Evolutionary conservation across 1,139 yeast genomes (phyloP).

Genomic region (Ashbya aceris): DNA sequence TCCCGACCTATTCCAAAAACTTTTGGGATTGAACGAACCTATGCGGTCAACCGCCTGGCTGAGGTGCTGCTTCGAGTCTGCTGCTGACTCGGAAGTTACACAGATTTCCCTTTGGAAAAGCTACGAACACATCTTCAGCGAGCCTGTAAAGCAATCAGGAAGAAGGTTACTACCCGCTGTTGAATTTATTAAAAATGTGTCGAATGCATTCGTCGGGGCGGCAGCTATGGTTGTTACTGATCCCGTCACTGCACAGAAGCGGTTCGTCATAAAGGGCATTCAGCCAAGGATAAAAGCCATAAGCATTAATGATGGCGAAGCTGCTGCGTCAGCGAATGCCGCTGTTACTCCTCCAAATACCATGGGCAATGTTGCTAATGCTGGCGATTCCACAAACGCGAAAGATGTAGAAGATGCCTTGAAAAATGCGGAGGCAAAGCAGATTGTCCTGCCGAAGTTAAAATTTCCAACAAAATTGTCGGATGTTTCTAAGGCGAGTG

Average conservation of each 20-base stretch:
- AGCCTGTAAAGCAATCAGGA: constrained; percentile 35
- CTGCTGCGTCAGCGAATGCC: constrained; percentile 11
- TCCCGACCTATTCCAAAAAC: constrained; percentile 48
- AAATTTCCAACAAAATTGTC: constrained; percentile 24
- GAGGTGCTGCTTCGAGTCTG: constrained; percentile 81
- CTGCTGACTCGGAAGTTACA: constrained; percentile 72
- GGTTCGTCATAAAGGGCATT: constrained; percentile 87
- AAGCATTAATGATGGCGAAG: constrained; percentile 29
- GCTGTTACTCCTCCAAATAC: constrained; percentile 7
- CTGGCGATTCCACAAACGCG: constrained; percentile 4
- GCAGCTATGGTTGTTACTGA: constrained; percentile 83
- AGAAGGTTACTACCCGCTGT: constrained; percentile 83
- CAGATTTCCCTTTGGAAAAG: constrained; percentile 95
- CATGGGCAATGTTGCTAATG: not conserved
- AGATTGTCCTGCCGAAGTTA: constrained; percentile 21
- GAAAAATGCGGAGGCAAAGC: constrained; percentile 19
- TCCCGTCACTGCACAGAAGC: constrained; percentile 51
- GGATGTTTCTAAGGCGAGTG: constrained; percentile 27
- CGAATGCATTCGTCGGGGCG: constrained; percentile 82
- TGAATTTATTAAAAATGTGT: constrained; percentile 89
- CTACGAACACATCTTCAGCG: constrained; percentile 75
- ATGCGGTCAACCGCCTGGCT: constrained; percentile 92
- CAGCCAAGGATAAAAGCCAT: constrained; percentile 51
- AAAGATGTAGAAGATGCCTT: constrained; percentile 12
- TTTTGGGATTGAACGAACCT: constrained; percentile 71